Percentiles rank a stretch among this genome's conserved stretches.
phyloP scores from a whole-genome alignment of 2,329 filamentous ascomycete species.

The Colletotrichum cereale region DNA sequence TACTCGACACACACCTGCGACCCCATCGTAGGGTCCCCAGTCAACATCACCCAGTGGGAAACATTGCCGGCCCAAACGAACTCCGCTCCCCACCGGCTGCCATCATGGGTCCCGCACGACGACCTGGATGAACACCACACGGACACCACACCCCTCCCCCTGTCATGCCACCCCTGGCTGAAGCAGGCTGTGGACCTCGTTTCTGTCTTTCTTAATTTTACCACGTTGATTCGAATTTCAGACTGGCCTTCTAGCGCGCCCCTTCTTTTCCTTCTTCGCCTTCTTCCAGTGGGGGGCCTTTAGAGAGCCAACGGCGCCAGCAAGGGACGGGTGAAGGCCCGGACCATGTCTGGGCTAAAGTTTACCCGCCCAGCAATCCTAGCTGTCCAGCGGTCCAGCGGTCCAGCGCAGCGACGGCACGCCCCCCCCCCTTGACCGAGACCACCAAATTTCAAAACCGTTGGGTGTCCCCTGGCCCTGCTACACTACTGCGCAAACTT shows the following conservation, averaged over 20 bases:
- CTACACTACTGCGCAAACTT: not conserved
- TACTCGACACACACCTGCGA: slow-evolving; percentile 1
- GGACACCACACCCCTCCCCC: not conserved
- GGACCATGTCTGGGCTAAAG: slow-evolving; percentile 23
- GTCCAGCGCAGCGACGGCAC: not conserved
- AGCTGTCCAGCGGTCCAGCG: not conserved
- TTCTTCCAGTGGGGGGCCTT: slow-evolving; percentile 14
- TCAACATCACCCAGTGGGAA: slow-evolving; percentile 33
- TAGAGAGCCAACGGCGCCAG: not conserved
- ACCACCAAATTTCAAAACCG: slow-evolving; percentile 15
- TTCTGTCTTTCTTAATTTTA: slow-evolving; percentile 37
- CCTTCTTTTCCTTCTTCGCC: slow-evolving; percentile 39
- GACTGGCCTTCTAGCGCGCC: slow-evolving; percentile 31
- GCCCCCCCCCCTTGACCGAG: not conserved
- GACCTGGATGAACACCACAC: slow-evolving; percentile 17
- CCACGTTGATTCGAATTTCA: slow-evolving; percentile 31
- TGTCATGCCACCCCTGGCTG: slow-evolving; percentile 12
- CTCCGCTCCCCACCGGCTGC: slow-evolving; percentile 12
- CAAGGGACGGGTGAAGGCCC: not conserved
- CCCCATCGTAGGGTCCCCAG: slow-evolving; percentile 5
- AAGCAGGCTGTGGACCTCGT: slow-evolving; percentile 31
- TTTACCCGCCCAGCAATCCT: slow-evolving; percentile 13
- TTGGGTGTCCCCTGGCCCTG: slow-evolving; percentile 4
- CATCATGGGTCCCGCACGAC: not conserved
- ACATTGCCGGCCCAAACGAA: slow-evolving; percentile 22